A percentile compares a stretch with the other conserved stretches of the same genome.
phyloP scores from a whole-genome alignment of 1,284 basidiomycete species.

The Sporisorium iseilematis-ciliati region DNA sequence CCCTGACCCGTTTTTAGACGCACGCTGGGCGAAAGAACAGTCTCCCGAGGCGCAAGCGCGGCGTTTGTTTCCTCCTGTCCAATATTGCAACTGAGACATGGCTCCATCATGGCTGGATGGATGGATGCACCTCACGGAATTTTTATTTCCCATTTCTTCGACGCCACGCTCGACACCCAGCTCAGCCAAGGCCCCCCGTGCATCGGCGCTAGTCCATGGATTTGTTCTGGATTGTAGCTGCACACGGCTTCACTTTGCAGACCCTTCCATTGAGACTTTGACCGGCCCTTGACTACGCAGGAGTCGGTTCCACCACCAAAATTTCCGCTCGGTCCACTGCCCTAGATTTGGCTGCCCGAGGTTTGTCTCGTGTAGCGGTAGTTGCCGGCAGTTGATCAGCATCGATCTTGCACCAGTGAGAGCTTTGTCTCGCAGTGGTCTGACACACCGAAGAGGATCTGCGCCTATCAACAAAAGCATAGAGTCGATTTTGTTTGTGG shows the following conservation, averaged over 20 bases:
- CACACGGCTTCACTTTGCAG: too few relatives aligned
- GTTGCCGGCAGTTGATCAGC: neutral
- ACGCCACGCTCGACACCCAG: slow-evolving; percentile 1
- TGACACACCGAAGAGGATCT: neutral
- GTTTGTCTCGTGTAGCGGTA: too few relatives aligned
- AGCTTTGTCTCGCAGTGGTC: neutral
- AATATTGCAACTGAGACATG: slow-evolving; percentile 27
- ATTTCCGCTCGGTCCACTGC: too few relatives aligned
- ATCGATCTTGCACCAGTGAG: neutral
- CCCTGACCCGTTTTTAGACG: neutral
- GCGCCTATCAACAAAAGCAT: slow-evolving; percentile 1
- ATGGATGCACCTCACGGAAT: neutral
- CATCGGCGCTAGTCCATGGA: too few relatives aligned
- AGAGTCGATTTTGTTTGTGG: too few relatives aligned
- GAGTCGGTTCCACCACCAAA: too few relatives aligned
- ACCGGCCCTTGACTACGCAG: too few relatives aligned
- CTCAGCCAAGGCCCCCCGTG: neutral
- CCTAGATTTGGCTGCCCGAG: too few relatives aligned
- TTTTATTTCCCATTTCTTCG: too few relatives aligned
- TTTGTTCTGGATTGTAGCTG: too few relatives aligned
- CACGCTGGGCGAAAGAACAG: neutral
- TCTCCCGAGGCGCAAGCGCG: neutral
- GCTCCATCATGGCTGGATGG: neutral
- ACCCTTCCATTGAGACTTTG: too few relatives aligned
- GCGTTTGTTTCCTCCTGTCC: slow-evolving; percentile 20